phyloP scores from a whole-genome alignment of 2,329 filamentous ascomycete genomes.

The Claviceps purpurea region DNA sequence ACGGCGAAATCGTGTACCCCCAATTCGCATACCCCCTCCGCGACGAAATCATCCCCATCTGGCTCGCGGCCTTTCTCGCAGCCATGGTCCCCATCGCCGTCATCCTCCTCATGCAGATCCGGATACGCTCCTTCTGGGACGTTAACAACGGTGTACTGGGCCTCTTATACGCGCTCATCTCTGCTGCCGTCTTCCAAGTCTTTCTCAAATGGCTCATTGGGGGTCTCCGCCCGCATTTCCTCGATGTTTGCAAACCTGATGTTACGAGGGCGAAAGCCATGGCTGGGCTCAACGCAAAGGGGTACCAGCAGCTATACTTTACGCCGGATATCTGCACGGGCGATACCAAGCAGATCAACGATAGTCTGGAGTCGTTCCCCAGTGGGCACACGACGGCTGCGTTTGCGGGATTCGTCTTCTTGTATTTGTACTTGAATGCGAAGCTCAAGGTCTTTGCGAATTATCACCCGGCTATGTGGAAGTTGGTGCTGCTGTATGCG shows the following conservation, averaged over 20 bases:
- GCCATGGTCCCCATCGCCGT: constrained; percentile 50
- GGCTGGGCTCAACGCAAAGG: constrained; percentile 32
- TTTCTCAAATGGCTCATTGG: constrained; percentile 66
- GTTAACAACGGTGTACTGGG: constrained; percentile 59
- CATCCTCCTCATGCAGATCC: constrained; percentile 53
- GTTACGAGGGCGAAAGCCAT: constrained; percentile 8
- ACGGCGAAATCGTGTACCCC: constrained; percentile 56
- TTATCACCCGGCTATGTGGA: constrained; percentile 64
- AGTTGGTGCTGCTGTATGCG: constrained; percentile 49
- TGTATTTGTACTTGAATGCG: constrained; percentile 63
- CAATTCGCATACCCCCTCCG: constrained; percentile 59
- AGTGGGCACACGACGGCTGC: constrained; percentile 63
- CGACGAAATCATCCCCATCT: constrained; percentile 59
- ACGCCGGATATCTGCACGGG: constrained; percentile 59
- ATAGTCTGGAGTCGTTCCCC: constrained; percentile 57
- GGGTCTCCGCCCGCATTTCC: constrained; percentile 58
- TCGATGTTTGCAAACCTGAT: constrained; percentile 52
- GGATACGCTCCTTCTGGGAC: constrained; percentile 55
- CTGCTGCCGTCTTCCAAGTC: constrained; percentile 62
- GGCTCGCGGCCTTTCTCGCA: constrained; percentile 53
- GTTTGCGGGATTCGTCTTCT: constrained; percentile 57
- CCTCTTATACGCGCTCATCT: constrained; percentile 55
- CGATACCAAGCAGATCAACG: constrained; percentile 49
- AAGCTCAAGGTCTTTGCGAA: constrained; percentile 65
- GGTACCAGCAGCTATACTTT: constrained; percentile 50